Percentiles rank a stretch among this genome's conserved stretches.
These are phyloP conservation scores for Prinsepia uniflora DNA, from an alignment of 306 rosid species.

Conservation along the genomic window DNA sequence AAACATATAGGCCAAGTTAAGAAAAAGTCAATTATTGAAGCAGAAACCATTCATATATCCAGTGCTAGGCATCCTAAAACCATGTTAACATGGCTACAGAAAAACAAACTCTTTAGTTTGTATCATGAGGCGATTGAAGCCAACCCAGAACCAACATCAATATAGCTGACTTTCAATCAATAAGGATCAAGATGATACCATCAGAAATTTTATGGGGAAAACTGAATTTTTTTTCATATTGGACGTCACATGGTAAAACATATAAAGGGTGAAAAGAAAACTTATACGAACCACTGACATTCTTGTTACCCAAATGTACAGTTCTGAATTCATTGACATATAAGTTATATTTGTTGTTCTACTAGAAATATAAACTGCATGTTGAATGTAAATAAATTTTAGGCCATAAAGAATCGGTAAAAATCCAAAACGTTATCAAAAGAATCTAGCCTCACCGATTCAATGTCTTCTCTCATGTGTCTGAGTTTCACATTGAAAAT, in stretches of 20 bases:
- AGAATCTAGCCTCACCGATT: constrained; percentile 58
- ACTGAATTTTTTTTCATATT: neutral
- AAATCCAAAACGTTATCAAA: constrained; percentile 9
- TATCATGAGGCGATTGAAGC: neutral
- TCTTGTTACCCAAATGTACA: neutral
- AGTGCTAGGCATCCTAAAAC: neutral
- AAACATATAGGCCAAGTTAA: constrained; percentile 21
- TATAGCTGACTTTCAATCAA: neutral
- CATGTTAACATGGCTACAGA: constrained; percentile 1
- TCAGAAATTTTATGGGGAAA: neutral
- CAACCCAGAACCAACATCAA: neutral
- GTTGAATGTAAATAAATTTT: constrained; percentile 21
- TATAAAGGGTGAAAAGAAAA: neutral
- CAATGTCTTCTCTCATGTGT: constrained; percentile 99
- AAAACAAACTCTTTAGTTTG: neutral
- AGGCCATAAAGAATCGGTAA: constrained; percentile 21
- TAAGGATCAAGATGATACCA: neutral
- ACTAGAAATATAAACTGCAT: neutral
- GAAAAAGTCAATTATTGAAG: constrained; percentile 10
- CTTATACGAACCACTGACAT: neutral
- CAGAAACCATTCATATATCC: constrained; percentile 2
- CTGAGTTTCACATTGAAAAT: constrained; percentile 91
- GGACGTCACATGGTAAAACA: neutral
- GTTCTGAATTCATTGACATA: neutral
- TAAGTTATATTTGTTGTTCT: neutral